Percentiles rank a stretch among this genome's conserved stretches.
phyloP scores from a whole-genome alignment of 805 yeast species.

The Zygosaccharomyces lentus region DNA sequence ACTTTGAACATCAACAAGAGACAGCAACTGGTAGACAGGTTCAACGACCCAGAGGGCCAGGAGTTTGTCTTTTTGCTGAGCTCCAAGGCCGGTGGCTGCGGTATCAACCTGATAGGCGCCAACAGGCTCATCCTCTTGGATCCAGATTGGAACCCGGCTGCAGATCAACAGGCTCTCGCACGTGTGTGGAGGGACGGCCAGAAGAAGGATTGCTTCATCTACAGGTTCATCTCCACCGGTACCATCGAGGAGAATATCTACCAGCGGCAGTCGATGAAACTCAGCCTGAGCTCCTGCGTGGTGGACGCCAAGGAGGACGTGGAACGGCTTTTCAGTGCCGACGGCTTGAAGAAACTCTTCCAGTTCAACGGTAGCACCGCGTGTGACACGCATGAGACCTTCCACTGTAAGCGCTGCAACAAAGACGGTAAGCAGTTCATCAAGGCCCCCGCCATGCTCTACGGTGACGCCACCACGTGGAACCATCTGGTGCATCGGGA shows the following conservation, averaged over 20 bases:
- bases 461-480: constrained; percentile 98
- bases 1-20: constrained; percentile 88
- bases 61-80: constrained; percentile 87
- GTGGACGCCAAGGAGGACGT: constrained; percentile 96
- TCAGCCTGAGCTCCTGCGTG: constrained; percentile 89
- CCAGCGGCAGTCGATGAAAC: constrained; percentile 92
- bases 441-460: constrained; percentile 81
- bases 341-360: constrained; percentile 71
- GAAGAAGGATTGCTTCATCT: constrained; percentile 92
- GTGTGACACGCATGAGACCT: constrained; percentile 92
- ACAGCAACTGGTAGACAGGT: constrained; percentile 84
- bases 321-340: constrained; percentile 84
- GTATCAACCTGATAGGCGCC: constrained; percentile 95
- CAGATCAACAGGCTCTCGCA: constrained; percentile 96
- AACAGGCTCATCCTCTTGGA: constrained; percentile 83
- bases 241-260: constrained; percentile 94
- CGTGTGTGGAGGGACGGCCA: constrained; percentile 99
- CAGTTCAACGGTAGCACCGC: constrained; percentile 59
- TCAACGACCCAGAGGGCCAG: constrained; percentile 80
- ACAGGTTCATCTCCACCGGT: constrained; percentile 90
- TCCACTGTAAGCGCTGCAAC: constrained; percentile 76
- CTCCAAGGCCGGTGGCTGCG: constrained; percentile 98
- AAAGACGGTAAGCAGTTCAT: constrained; percentile 52
- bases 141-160: constrained; percentile 97
- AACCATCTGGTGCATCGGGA: constrained; percentile 73